A percentile compares a stretch with the other conserved stretches of the same genome.
Conservation (phyloP, 371 early-diverging fungal genomes). For the Nematocida sp. region DNA sequence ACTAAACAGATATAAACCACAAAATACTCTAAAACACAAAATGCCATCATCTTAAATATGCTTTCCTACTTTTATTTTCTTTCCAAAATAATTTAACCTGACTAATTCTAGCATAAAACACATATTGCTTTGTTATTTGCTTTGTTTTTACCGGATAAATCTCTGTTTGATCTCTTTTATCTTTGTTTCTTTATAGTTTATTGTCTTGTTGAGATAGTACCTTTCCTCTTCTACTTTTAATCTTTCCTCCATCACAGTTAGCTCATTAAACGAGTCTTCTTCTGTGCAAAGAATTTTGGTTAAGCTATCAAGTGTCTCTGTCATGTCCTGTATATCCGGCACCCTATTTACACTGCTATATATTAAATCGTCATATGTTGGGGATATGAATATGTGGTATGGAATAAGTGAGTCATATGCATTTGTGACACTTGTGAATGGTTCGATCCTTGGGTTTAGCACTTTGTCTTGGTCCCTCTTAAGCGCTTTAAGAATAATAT, state of each 20-base stretch:
- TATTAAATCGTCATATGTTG: slow-evolving; percentile 65
- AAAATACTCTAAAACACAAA: too few relatives aligned
- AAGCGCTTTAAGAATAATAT: slow-evolving; percentile 60
- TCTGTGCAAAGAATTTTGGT: slow-evolving; percentile 31
- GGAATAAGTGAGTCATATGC: slow-evolving; percentile 69
- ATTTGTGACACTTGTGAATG: slow-evolving; percentile 63
- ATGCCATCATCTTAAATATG: too few relatives aligned
- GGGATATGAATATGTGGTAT: slow-evolving; percentile 64
- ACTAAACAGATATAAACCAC: too few relatives aligned
- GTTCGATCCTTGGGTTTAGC: slow-evolving; percentile 60
- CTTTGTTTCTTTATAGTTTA: slow-evolving; percentile 49
- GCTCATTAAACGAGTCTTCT: slow-evolving; percentile 31
- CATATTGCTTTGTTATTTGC: too few relatives aligned
- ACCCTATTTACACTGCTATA: slow-evolving; percentile 50
- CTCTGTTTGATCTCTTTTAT: slow-evolving; percentile 53
- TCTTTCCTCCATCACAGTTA: slow-evolving; percentile 56
- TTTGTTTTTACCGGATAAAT: slow-evolving; percentile 3
- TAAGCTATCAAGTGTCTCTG: slow-evolving; percentile 9
- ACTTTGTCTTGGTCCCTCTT: slow-evolving; percentile 66
- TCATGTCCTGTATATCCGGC: slow-evolving; percentile 11
- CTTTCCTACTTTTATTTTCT: too few relatives aligned
- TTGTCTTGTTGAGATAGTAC: slow-evolving; percentile 55
- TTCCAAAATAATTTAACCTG: too few relatives aligned
- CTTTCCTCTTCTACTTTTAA: slow-evolving; percentile 58
- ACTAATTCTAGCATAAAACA: too few relatives aligned